These are phyloP conservation scores for Dalechampia spathulata DNA, from an alignment of 441 rosid species.

Conservation along the genomic window DNA sequence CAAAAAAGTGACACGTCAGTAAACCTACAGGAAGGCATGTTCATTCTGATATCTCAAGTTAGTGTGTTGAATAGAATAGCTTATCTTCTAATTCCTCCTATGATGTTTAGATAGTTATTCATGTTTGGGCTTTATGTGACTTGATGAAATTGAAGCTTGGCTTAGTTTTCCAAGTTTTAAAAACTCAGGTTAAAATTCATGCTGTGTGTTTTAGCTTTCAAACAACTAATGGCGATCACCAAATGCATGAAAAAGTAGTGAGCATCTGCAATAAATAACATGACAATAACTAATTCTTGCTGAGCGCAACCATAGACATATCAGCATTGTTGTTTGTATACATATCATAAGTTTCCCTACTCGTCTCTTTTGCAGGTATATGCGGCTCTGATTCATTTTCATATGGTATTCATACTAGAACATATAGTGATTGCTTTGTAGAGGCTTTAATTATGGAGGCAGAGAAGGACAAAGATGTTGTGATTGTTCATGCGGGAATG, in stretches of 20 bases:
- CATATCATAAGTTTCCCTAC: not conserved
- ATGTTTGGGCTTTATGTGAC: not conserved
- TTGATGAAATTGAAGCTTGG: slow-evolving; percentile 1
- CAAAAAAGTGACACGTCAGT: slow-evolving; percentile 21
- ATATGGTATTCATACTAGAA: slow-evolving; percentile 30
- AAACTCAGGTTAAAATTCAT: not conserved
- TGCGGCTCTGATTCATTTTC: slow-evolving; percentile 15
- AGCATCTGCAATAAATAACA: no score
- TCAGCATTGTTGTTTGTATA: no score
- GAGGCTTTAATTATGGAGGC: slow-evolving; percentile 72
- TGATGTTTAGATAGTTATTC: not conserved
- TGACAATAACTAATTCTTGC: no score
- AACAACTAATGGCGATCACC: not conserved
- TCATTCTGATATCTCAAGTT: not conserved
- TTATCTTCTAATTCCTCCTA: not conserved
- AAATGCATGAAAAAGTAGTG: not conserved
- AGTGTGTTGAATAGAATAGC: not conserved
- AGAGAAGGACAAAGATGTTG: slow-evolving; percentile 78
- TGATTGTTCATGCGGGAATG: slow-evolving; percentile 79
- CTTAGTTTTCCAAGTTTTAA: not conserved
- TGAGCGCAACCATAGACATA: no score
- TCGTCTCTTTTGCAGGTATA: slow-evolving; percentile 28
- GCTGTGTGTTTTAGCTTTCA: not conserved
- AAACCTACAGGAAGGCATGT: slow-evolving; percentile 28
- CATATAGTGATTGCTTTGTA: slow-evolving; percentile 75